Evolutionary conservation across 371 early-diverging fungal species (phyloP).

Genomic region (Lichtheimia corymbifera): DNA sequence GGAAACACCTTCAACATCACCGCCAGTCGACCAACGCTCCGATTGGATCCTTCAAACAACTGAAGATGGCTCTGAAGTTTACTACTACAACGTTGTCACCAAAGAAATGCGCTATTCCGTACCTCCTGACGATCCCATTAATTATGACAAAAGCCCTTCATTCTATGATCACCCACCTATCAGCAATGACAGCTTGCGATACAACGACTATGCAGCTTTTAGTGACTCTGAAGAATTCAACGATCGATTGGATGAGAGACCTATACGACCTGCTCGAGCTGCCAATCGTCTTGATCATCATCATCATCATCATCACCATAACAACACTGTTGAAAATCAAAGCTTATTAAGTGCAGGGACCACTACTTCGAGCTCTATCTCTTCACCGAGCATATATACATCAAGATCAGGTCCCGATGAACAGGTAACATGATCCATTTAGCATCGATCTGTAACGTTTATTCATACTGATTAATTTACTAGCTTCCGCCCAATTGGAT

Average conservation of each 20-base stretch:
- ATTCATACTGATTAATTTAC: neutral
- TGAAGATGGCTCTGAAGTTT: conserved; percentile 58
- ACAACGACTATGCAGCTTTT: neutral
- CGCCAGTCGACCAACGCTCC: conserved; percentile 22
- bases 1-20: neutral
- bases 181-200: conserved; percentile 5
- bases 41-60: conserved; percentile 56
- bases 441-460: neutral
- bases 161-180: neutral
- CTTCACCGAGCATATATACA: conserved; percentile 16
- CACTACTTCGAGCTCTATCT: conserved; percentile 15
- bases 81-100: conserved; percentile 53
- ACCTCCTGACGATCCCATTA: conserved; percentile 33
- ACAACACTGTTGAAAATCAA: conserved; percentile 19
- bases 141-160: neutral
- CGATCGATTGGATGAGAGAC: conserved; percentile 15
- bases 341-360: conserved; percentile 16
- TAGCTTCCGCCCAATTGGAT: conserved; percentile 66
- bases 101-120: conserved; percentile 58
- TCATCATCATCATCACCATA: conserved; percentile 1
- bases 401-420: conserved; percentile 19
- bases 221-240: conserved; percentile 1
- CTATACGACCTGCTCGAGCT: conserved; percentile 35
- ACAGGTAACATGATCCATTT: conserved; percentile 8
- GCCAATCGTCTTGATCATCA: conserved; percentile 18